These are phyloP conservation scores for Ophioceras dolichostomum DNA, from an alignment of 2,329 filamentous ascomycete genomes.

Conservation along the genomic window DNA sequence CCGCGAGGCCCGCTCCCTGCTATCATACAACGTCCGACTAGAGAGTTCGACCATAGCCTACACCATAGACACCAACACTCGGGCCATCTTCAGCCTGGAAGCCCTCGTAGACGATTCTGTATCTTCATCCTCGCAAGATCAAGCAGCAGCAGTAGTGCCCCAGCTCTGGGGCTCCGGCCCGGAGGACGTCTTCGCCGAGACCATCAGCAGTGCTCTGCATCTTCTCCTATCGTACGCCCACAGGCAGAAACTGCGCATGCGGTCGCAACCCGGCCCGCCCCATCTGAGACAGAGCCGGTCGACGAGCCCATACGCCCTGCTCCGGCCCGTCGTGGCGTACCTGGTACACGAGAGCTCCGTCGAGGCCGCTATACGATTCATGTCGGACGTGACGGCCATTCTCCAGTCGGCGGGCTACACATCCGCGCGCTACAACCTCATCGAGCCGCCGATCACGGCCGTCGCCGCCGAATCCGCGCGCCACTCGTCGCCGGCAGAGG, in stretches of 20 bases:
- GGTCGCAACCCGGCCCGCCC: conserved; percentile 42
- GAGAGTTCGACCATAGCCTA: conserved; percentile 46
- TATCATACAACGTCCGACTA: conserved; percentile 57
- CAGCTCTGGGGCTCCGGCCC: conserved; percentile 8
- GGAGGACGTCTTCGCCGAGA: conserved; percentile 46
- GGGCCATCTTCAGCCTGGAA: conserved; percentile 47
- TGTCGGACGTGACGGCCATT: conserved; percentile 28
- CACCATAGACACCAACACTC: conserved; percentile 36
- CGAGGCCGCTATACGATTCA: conserved; percentile 23
- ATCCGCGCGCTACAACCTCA: conserved; percentile 27
- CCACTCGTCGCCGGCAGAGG: conserved; percentile 23
- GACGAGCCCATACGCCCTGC: conserved; percentile 32
- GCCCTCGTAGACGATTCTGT: conserved; percentile 4
- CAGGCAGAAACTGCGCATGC: conserved; percentile 53
- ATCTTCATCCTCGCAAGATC: neutral
- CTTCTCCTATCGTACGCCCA: conserved; percentile 72
- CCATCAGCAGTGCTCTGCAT: conserved; percentile 54
- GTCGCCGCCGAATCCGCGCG: conserved; percentile 12
- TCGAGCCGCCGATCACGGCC: conserved; percentile 19
- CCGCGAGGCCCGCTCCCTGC: conserved; percentile 63
- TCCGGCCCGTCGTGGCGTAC: conserved; percentile 39
- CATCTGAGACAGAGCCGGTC: conserved; percentile 22
- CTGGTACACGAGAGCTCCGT: conserved; percentile 30
- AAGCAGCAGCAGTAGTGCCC: neutral
- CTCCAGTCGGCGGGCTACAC: conserved; percentile 33